Percentiles rank a stretch among this genome's conserved stretches.
These are phyloP conservation scores for Wickerhamomyces sp. DNA, from an alignment of 1,139 yeast genomes.

Conservation along the genomic window DNA sequence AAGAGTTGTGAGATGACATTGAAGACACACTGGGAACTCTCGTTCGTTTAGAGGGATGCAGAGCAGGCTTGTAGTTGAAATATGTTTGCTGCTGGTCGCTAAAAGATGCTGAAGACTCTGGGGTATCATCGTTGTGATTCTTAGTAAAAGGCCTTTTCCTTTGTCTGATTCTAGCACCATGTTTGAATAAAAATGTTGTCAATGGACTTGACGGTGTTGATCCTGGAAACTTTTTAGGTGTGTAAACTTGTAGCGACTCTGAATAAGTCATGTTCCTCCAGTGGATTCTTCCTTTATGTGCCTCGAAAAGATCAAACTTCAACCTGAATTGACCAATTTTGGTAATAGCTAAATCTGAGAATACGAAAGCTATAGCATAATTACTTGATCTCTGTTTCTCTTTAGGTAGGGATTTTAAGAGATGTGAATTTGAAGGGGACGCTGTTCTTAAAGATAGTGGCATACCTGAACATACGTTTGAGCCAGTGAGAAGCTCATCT, in stretches of 20 bases:
- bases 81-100: too few relatives aligned
- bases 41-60: too few relatives aligned
- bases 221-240: constrained; percentile 28
- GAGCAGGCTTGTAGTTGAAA: too few relatives aligned
- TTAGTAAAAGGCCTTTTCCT: constrained; percentile 17
- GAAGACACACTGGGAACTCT: too few relatives aligned
- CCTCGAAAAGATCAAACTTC: constrained; percentile 24
- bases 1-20: too few relatives aligned
- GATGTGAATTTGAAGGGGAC: constrained; percentile 12
- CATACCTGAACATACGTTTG: constrained; percentile 26
- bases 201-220: constrained; percentile 23
- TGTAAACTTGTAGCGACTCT: constrained; percentile 21
- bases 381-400: constrained; percentile 16
- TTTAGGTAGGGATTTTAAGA: constrained; percentile 10
- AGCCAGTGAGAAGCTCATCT: constrained; percentile 21
- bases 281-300: constrained; percentile 17
- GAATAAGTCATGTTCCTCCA: constrained; percentile 16
- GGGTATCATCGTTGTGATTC: not conserved
- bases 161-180: constrained; percentile 27
- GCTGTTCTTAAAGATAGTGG: constrained; percentile 16
- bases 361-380: constrained; percentile 24
- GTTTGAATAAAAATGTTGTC: constrained; percentile 24
- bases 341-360: constrained; percentile 25
- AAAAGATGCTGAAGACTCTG: not conserved
- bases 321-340: constrained; percentile 23